phyloP scores from a whole-genome alignment of 1,284 basidiomycete species.

The Xerocomus nothofagi region DNA sequence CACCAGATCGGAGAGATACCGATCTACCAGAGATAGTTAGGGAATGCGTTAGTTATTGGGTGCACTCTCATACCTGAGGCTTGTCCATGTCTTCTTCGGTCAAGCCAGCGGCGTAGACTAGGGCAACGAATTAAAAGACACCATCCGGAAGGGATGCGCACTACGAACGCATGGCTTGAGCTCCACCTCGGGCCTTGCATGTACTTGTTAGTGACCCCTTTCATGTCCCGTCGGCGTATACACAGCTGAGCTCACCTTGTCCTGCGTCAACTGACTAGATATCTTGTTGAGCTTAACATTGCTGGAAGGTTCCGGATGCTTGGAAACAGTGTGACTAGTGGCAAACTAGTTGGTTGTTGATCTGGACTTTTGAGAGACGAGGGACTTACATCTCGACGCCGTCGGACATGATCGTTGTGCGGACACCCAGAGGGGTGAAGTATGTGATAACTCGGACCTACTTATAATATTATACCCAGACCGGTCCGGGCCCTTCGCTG shows the following conservation, averaged over 20 bases:
- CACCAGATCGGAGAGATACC: slow-evolving; percentile 86
- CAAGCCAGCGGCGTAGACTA: slow-evolving; percentile 77
- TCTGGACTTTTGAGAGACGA: background rate
- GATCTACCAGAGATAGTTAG: slow-evolving; percentile 47
- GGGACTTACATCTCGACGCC: slow-evolving; percentile 60
- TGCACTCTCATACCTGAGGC: slow-evolving; percentile 56
- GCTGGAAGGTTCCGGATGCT: slow-evolving; percentile 28
- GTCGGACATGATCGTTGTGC: slow-evolving; percentile 41
- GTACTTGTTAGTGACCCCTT: background rate
- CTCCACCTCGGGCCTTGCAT: slow-evolving; percentile 63
- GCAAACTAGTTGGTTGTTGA: slow-evolving; percentile 1
- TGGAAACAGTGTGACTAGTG: slow-evolving; percentile 44
- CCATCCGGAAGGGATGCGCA: slow-evolving; percentile 7
- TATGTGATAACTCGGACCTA: background rate
- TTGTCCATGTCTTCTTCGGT: slow-evolving; percentile 81
- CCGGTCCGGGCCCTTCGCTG: slow-evolving; percentile 11
- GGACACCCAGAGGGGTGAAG: background rate
- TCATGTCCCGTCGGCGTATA: background rate
- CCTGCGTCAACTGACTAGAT: slow-evolving; percentile 66
- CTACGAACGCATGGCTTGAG: slow-evolving; percentile 77
- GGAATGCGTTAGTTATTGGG: background rate
- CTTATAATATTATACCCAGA: slow-evolving; percentile 24
- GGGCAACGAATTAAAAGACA: slow-evolving; percentile 6
- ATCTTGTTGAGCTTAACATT: slow-evolving; percentile 67
- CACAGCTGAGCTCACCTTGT: slow-evolving; percentile 49